Evolutionary conservation across 805 yeast genomes (phyloP), one percentile per base, ranked within the genome.

Genomic region (Candida xiaguanensis): DNA sequence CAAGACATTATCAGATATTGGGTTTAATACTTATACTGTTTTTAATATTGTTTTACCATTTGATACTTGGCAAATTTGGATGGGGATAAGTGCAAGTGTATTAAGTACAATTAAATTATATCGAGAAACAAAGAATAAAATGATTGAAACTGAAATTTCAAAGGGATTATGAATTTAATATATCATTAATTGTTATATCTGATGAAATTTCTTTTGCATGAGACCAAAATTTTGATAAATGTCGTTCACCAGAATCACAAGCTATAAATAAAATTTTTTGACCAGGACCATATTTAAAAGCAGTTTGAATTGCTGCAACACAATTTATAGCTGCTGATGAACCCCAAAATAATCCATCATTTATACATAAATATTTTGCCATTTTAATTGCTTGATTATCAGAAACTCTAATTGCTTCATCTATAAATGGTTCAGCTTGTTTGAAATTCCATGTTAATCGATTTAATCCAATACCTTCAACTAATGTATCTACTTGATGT

Each of bases 241-340:
- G 99, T 49, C 99, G 71, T 9, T 82, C 67, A 1, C 99, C 99
- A 4, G 95, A 80, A 58, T 91, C 99, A 58, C 98, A 93, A 1
- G 95, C 85, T 34, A 93, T 74, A 14, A 95, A 78, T 4, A 91
- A 95, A 16, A 91, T 78, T 14, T 67, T 75, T 37, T 83, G 75
- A 1, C 90, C 90, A 0, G 81, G 56, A 0, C 72, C 73, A 31
- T 55, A 47, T 41, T 59, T 50, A 63, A 75, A 39, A 38, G 75
- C 65, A 7, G 77, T 62, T 46, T 77, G 69, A 5, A 79, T 74
- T 1, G 95, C 95, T 1, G 95, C 97, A 4, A 87, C 96, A 30
- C 96, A 90, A 56, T 89, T 89, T 18, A 93, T 81, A 0, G 96
- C 95, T n/a, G 95, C 82, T 31, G 95, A 85, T 19, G 95, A 82